Base-by-base conservation (phyloP, 2,329 filamentous ascomycete species). In the Fusarium sp. region DNA sequence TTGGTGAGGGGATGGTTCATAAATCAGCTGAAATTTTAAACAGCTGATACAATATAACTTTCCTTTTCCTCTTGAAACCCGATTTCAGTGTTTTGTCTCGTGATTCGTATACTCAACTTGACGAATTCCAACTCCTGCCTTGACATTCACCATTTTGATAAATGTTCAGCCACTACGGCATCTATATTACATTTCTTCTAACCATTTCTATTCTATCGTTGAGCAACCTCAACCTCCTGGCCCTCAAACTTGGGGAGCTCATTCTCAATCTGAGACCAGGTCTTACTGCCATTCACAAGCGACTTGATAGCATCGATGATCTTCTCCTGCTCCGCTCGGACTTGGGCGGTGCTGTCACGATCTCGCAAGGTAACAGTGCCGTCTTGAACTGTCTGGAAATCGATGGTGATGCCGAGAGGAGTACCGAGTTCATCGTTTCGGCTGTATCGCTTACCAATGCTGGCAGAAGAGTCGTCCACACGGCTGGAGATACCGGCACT, bases 391-490 rank as follows among this genome's bases (percentile, higher is more conserved):
- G 94, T 97, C 87, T 98, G 94, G 89, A 98, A 98, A 83, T 98
- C 96, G 68, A 98, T 90, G 0, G 96, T 98, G 82, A 98, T 92
- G 80, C 95, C 96, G 74, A 98, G 92, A 12, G 96, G 94, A 49
- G 96, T 98, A 79, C 96, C 96, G 67, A 98, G 89, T 85, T 98
- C 96, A 83, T 98, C 96, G 82, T 98, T 98, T 79, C 96, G 92
- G 81, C 93, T 91, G 84, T 97, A 98, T 60, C 96, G 93, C 88
- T 97, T 97, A 81, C 96, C 96, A 77, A 98, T 98, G 72, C 92
- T 95, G 70, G 95, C 95, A 33, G 93, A 94, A 19, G 94, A 97
- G 82, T 96, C 94, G 80, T 98, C 96, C 42, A 98, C 90, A 69
- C 94, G 92, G 86, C 90, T 97, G 47, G 94, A 94, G 62, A 98